phyloP scores from a whole-genome alignment of 805 yeast species.

The Yueomyces sinensis region DNA sequence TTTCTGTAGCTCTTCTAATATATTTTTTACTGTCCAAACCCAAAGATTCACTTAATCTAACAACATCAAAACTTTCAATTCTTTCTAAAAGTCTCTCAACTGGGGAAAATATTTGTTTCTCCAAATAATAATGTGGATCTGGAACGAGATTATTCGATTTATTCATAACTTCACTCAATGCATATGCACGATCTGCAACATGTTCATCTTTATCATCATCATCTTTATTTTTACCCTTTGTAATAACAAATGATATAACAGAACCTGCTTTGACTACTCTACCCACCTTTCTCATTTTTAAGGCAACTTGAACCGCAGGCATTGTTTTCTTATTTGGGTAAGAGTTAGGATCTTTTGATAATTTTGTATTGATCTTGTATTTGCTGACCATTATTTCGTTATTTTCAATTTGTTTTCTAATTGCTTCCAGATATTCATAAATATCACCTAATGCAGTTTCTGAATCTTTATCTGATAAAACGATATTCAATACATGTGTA shows the following conservation, averaged over 20 bases:
- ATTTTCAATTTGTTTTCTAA: constrained; percentile 41
- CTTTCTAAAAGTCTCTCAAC: constrained; percentile 75
- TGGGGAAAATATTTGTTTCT: constrained; percentile 82
- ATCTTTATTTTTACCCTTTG: constrained; percentile 32
- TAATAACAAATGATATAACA: constrained; percentile 77
- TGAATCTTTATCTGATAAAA: constrained; percentile 61
- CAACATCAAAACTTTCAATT: constrained; percentile 76
- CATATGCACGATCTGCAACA: constrained; percentile 55
- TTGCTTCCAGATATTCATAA: constrained; percentile 54
- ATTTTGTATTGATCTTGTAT: constrained; percentile 69
- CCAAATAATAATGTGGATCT: constrained; percentile 70
- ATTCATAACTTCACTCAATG: constrained; percentile 58
- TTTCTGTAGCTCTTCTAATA: constrained; percentile 25
- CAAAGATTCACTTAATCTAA: constrained; percentile 60
- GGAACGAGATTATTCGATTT: constrained; percentile 41
- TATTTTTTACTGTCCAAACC: constrained; percentile 66
- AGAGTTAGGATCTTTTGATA: constrained; percentile 77
- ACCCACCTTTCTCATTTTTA: constrained; percentile 68
- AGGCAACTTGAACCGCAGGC: constrained; percentile 89
- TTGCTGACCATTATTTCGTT: constrained; percentile 54
- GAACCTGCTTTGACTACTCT: constrained; percentile 80
- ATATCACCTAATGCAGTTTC: constrained; percentile 62
- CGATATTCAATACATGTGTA: constrained; percentile 53
- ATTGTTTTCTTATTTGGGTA: constrained; percentile 71
- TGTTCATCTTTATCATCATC: constrained; percentile 10